Evolutionary conservation across 106 monocot genomes (phyloP).

Genomic region (Apostasia shenzhenica): DNA sequence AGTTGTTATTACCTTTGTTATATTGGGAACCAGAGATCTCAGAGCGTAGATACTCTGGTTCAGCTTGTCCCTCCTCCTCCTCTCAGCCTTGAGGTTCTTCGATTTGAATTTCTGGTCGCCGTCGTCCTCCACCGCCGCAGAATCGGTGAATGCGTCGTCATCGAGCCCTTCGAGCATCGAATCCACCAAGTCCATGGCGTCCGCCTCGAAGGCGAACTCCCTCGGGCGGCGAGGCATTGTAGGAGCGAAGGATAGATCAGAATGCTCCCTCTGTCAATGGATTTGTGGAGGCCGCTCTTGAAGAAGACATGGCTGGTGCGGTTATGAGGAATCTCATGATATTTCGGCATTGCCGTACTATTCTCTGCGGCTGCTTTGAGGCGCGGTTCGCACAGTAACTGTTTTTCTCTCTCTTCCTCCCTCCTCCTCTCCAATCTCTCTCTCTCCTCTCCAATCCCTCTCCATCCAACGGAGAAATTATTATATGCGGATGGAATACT

Average conservation of each 20-base stretch:
- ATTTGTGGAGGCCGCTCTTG: no score
- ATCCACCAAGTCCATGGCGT: conserved; percentile 33
- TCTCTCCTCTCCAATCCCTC: no score
- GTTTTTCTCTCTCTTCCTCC: conserved; percentile 5
- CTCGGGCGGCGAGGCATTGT: conserved; percentile 10
- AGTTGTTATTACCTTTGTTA: conserved; percentile 54
- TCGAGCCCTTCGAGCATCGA: conserved; percentile 27
- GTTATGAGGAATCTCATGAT: conserved; percentile 1
- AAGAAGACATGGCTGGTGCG: background rate
- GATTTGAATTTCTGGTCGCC: conserved; percentile 45
- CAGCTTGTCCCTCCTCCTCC: conserved; percentile 74
- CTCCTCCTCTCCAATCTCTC: background rate
- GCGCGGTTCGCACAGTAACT: conserved; percentile 1
- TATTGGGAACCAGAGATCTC: conserved; percentile 77
- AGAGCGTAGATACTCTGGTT: conserved; percentile 52
- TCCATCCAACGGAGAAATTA: no score
- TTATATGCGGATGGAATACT: no score
- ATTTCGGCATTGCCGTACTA: background rate
- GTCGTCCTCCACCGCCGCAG: background rate
- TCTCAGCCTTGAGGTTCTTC: conserved; percentile 85
- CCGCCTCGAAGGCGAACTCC: conserved; percentile 3
- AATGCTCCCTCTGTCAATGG: background rate
- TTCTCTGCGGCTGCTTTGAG: background rate
- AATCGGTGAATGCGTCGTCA: background rate
- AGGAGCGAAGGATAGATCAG: background rate